phyloP scores from a whole-genome alignment of 2,329 filamentous ascomycete species.

The Penicillium vulpinum region DNA sequence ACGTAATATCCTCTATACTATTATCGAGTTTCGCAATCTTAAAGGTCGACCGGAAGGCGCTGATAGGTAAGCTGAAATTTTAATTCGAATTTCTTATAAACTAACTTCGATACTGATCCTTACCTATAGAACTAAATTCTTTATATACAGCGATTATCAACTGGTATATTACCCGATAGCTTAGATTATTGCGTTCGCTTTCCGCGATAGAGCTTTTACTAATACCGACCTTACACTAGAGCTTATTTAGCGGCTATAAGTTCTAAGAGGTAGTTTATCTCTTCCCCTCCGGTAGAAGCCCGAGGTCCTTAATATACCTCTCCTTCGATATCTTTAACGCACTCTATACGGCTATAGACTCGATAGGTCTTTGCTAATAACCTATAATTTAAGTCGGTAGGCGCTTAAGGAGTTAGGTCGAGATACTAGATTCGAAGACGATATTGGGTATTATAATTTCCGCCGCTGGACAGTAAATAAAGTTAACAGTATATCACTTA shows the following conservation, averaged over 20 bases:
- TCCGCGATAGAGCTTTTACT: conserved; percentile 24
- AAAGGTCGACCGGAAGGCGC: conserved; percentile 29
- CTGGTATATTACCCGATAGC: conserved; percentile 29
- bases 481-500: conserved; percentile 26
- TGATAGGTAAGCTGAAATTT: conserved; percentile 25
- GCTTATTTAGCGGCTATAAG: conserved; percentile 26
- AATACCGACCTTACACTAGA: conserved; percentile 27
- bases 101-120: conserved; percentile 9
- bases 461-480: conserved; percentile 29
- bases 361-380: conserved; percentile 26
- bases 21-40: conserved; percentile 31
- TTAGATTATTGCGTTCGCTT: conserved; percentile 28
- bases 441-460: conserved; percentile 33
- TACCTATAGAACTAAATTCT: conserved; percentile 29
- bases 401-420: conserved; percentile 26
- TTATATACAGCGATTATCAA: conserved; percentile 31
- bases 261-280: conserved; percentile 18
- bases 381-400: conserved; percentile 27
- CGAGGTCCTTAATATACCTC: conserved; percentile 24
- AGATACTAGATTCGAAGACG: conserved; percentile 28
- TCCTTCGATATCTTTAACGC: conserved; percentile 25
- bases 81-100: not conserved
- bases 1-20: conserved; percentile 25
- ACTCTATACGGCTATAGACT: conserved; percentile 26
- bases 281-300: conserved; percentile 26